Base-by-base conservation (phyloP, 441 rosid genomes). In the Pelargonium hybrid region DNA sequence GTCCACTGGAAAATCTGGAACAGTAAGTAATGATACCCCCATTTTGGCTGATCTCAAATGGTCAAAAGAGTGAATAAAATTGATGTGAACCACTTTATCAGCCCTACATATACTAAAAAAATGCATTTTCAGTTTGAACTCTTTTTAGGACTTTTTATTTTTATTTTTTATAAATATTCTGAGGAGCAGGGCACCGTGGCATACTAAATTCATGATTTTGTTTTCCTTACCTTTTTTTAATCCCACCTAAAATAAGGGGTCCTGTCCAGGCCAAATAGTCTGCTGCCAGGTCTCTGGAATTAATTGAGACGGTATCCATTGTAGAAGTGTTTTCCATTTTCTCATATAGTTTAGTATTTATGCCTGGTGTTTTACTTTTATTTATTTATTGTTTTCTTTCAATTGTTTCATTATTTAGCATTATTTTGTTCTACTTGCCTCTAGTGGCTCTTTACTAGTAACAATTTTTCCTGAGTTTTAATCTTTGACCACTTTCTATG, bases 1-100 rank as follows among this genome's bases (percentile, higher is more conserved):
- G 81, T 14, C 97, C 97, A 0, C 89, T 94, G 50, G 91, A 92
- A 76, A 86, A 84, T 78, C 84, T 90, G 79, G 98, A 90, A 74
- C 68, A 81, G 97, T 90, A 78, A 80, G 83, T 65, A 7, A 20
- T 14, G 7, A 26, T 3, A 1, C 50, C 15, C 31, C 21, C 69
- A 37, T 9, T 21, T 15, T 37, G 69, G 6, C 21, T 64, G 17
- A 18, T 14, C 65, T n/a, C 37, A 61, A 61, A 61, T 23, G 31
- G 37, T 23, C 13, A 18, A 61, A 2, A 11, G n/a, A 20, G 29
- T 57, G 64, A 26, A 57, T 57, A 23, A n/a, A 9, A 20, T 57
- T 57, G 25, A 20, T 57, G 23, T 21, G 64, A 57, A 57, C 7
- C 26, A 57, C 29, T 57, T 57, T 21, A 57, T 25, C 64, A 20